phyloP scores from a whole-genome alignment of 208 protist genomes.

The Blastocrithidia nonstop region DNA sequence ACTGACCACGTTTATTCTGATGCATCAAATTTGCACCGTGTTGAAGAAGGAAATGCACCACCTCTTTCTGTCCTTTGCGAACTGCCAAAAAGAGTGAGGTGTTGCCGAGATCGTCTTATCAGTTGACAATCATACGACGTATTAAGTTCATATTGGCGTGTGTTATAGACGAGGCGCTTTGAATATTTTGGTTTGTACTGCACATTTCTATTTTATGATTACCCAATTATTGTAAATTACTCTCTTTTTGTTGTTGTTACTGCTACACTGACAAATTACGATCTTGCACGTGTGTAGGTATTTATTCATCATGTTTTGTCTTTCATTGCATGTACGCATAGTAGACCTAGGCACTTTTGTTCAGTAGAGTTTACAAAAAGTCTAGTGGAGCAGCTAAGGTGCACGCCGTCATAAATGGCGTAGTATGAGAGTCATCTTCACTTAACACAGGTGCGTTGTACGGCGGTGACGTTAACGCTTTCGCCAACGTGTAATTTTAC shows the following conservation, averaged over 20 bases:
- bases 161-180: too few relatives aligned
- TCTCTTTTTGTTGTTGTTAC: neutral
- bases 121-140: slow-evolving; percentile 20
- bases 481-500: slow-evolving; percentile 54
- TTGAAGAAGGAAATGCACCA: slow-evolving; percentile 53
- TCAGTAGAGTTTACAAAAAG: slow-evolving; percentile 39
- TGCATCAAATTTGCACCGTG: slow-evolving; percentile 38
- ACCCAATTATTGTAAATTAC: too few relatives aligned
- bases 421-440: slow-evolving; percentile 44
- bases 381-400: slow-evolving; percentile 44
- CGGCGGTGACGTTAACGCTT: slow-evolving; percentile 27
- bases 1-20: slow-evolving; percentile 62
- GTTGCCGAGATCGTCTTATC: slow-evolving; percentile 40
- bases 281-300: neutral
- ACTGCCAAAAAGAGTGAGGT: slow-evolving; percentile 54
- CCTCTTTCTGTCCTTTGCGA: slow-evolving; percentile 26
- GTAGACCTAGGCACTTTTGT: slow-evolving; percentile 17
- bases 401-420: slow-evolving; percentile 71
- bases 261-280: neutral
- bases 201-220: too few relatives aligned
- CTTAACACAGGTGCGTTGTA: slow-evolving; percentile 49
- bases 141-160: too few relatives aligned
- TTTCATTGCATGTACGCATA: slow-evolving; percentile 7
- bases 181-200: too few relatives aligned
- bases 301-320: slow-evolving; percentile 1